Percentiles rank a stretch among this genome's conserved stretches.
phyloP scores from a whole-genome alignment of 768 basidiomycete species.

The Tephrocybe sp. region DNA sequence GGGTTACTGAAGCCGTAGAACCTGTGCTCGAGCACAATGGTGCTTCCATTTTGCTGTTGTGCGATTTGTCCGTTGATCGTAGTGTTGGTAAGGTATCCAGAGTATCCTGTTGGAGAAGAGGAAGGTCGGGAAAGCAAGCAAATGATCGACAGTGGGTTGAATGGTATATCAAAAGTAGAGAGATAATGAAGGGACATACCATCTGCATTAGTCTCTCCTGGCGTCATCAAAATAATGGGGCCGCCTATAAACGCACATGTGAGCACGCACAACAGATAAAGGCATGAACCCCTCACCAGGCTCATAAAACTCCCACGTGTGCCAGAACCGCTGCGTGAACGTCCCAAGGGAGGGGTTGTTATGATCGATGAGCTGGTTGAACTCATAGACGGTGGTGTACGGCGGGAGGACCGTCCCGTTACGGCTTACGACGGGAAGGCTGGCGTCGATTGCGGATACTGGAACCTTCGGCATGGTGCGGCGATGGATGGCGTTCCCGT shows the following conservation, averaged over 20 bases:
- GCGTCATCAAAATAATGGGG: conserved; percentile 62
- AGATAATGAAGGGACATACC: conserved; percentile 26
- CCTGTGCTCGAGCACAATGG: conserved; percentile 65
- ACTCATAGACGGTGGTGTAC: conserved; percentile 45
- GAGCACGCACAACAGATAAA: neutral
- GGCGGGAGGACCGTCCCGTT: conserved; percentile 45
- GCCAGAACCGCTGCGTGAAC: conserved; percentile 74
- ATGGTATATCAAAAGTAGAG: neutral
- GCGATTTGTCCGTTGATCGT: conserved; percentile 64
- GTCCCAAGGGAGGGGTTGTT: conserved; percentile 57
- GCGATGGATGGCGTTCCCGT: conserved; percentile 37
- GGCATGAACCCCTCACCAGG: conserved; percentile 27
- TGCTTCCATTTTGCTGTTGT: conserved; percentile 59
- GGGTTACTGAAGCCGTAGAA: conserved; percentile 77
- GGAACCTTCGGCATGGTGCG: conserved; percentile 33
- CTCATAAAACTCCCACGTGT: conserved; percentile 64
- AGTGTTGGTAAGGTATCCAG: conserved; percentile 58
- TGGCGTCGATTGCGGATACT: conserved; percentile 15
- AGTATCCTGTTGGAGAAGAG: conserved; percentile 30
- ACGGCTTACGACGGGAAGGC: conserved; percentile 32
- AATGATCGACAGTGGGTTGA: no score
- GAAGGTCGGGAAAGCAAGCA: no score
- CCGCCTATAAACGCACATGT: conserved; percentile 32
- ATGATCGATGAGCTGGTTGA: conserved; percentile 58
- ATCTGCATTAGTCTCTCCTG: conserved; percentile 59